Evolutionary conservation across 164 flowering plant genomes (phyloP), one percentile per base, ranked within the genome.

Genomic region (Macadamia integrifolia): DNA sequence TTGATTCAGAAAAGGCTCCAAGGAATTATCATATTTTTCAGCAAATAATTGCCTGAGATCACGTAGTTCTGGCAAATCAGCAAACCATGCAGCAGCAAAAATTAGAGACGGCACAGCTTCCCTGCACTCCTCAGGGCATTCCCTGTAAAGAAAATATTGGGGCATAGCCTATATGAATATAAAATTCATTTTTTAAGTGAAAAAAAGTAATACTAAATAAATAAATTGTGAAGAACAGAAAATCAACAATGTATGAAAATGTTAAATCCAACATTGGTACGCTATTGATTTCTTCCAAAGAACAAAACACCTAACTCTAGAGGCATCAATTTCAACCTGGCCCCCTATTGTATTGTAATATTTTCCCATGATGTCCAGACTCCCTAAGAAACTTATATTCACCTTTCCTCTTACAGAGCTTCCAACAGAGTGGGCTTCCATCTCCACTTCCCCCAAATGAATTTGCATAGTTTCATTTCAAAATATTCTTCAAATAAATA

Each of bases 81-180:
- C 87, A 76, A 86, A 87, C 72, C 97, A 82, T 23, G 98, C 89
- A 1, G 98, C 97, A 60, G 98, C 98, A 81, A 81, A 87, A 84
- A 88, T 86, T 53, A 94, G 77, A 53, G 91, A 88, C 32, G 90
- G 80, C 7, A 87, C 87, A 63, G 96, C 89, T 76, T 82, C 89
- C 74, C 80, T 80, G 76, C 94, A 85, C 65, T 91, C 92, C 56
- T 85, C 88, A 43, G 97, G 97, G 73, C 96, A 94, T 53, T 82
- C 92, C 64, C 98, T 92, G 81, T 14, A 71, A 67, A 62, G 60
- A 68, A 60, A 49, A 59, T 52, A 57, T 35, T 18, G 43, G 28
- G 31, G 13, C 12, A 9, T 12, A 10, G 9, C 6, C 8, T 14
- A 32, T 60, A 31, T 31, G 4, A 31, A 12, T 12, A 60, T 14